phyloP scores from a whole-genome alignment of 1,284 basidiomycete species.

The Apiotrichum veenhuisii region DNA sequence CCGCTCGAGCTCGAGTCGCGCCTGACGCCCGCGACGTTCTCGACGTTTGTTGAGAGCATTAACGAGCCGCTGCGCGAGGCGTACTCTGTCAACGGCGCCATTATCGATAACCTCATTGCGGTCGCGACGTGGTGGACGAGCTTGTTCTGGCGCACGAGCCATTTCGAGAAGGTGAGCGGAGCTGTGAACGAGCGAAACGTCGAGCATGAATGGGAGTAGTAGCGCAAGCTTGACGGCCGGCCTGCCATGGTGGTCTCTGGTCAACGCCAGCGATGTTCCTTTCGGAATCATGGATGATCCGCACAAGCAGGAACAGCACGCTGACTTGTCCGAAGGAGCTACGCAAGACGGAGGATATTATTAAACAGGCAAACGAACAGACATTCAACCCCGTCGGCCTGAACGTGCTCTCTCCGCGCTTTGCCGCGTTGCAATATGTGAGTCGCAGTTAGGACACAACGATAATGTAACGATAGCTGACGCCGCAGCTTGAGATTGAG shows the following conservation, averaged over 20 bases:
- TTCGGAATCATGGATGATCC: neutral
- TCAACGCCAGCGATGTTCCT: neutral
- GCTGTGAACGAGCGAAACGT: neutral
- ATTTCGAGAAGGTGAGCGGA: constrained; percentile 50
- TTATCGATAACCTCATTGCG: constrained; percentile 51
- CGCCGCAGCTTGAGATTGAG: constrained; percentile 6
- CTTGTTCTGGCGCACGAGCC: constrained; percentile 43
- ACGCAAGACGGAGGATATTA: constrained; percentile 34
- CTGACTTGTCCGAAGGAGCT: constrained; percentile 41
- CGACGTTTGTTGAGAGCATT: constrained; percentile 45
- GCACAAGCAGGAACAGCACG: neutral
- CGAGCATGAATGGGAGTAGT: too few species aligned
- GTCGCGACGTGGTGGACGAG: constrained; percentile 51
- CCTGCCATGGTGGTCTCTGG: too few species aligned
- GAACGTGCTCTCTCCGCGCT: constrained; percentile 51
- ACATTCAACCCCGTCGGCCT: constrained; percentile 52
- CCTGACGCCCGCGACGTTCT: constrained; percentile 39
- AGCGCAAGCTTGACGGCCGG: too few species aligned
- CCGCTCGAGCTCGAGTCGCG: constrained; percentile 52
- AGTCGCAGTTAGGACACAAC: constrained; percentile 16
- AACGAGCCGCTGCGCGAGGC: constrained; percentile 48
- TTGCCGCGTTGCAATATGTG: constrained; percentile 53
- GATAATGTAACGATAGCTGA: neutral
- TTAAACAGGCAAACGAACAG: constrained; percentile 46
- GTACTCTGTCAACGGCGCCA: constrained; percentile 45